Percentiles rank a stretch among this genome's conserved stretches.
These are phyloP conservation scores for Fomes fomentarius DNA, from an alignment of 1,284 basidiomycete species.

Conservation along the genomic window DNA sequence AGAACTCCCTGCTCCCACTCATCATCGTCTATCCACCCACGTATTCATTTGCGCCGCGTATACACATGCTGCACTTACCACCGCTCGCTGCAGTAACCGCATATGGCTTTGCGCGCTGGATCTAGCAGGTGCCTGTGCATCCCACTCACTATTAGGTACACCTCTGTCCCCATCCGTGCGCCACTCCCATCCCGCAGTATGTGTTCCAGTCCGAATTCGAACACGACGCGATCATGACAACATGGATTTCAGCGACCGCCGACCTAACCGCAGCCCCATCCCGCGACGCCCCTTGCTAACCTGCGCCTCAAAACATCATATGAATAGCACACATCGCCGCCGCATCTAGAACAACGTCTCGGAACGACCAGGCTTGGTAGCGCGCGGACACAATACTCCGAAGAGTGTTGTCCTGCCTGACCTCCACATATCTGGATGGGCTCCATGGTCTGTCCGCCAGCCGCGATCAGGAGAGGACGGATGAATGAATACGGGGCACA, in stretches of 20 bases:
- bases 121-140: too few relatives aligned
- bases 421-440: neutral
- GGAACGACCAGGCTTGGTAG: neutral
- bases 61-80: conserved; percentile 1
- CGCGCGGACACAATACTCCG: neutral
- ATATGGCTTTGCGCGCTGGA: neutral
- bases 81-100: neutral
- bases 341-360: neutral
- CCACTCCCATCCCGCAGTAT: neutral
- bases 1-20: neutral
- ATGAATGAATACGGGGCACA: neutral
- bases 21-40: conserved; percentile 2
- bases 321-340: neutral
- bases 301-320: neutral
- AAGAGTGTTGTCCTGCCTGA: neutral
- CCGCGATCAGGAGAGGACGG: neutral
- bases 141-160: too few relatives aligned
- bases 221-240: neutral
- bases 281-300: neutral
- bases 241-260: neutral
- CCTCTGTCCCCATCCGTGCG: neutral
- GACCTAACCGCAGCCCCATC: neutral
- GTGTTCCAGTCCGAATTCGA: neutral
- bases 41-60: conserved; percentile 1
- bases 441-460: neutral